phyloP scores from a whole-genome alignment of 352 stramenopile species.

The Pseudoperonospora humuli region DNA sequence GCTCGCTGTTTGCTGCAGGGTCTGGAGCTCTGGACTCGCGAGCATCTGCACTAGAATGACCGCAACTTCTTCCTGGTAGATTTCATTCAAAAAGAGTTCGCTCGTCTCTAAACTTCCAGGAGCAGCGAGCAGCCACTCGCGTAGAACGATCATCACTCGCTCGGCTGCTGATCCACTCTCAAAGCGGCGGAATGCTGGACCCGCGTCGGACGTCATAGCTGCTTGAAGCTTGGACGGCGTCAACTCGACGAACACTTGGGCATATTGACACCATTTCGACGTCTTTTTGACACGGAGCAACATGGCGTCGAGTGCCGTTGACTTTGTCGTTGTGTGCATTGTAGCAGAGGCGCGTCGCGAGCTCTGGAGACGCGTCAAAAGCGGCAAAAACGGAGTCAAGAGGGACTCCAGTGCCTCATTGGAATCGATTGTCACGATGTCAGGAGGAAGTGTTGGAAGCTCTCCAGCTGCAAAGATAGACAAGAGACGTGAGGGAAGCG shows the following conservation, averaged over 20 bases:
- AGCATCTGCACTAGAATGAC: conserved; percentile 41
- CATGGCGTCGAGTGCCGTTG: conserved; percentile 12
- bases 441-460: conserved; percentile 12
- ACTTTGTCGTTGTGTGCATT: background rate
- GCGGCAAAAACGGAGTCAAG: conserved; percentile 36
- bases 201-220: conserved; percentile 1
- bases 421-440: conserved; percentile 2
- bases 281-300: conserved; percentile 32
- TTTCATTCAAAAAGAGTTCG: conserved; percentile 45
- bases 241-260: conserved; percentile 25
- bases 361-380: conserved; percentile 41
- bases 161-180: conserved; percentile 28
- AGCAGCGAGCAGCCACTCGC: conserved; percentile 21
- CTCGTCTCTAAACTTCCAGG: conserved; percentile 17
- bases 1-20: conserved; percentile 6
- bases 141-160: conserved; percentile 31
- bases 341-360: conserved; percentile 6
- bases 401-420: conserved; percentile 12
- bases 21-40: conserved; percentile 25
- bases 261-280: conserved; percentile 40
- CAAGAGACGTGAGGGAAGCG: conserved; percentile 9
- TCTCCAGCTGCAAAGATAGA: conserved; percentile 18
- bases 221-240: conserved; percentile 21
- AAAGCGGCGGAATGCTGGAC: conserved; percentile 41
- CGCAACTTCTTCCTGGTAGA: conserved; percentile 52